Percentiles rank a stretch among this genome's conserved stretches.
phyloP scores from a whole-genome alignment of 2,329 filamentous ascomycete genomes.

The Talaromyces sp. region DNA sequence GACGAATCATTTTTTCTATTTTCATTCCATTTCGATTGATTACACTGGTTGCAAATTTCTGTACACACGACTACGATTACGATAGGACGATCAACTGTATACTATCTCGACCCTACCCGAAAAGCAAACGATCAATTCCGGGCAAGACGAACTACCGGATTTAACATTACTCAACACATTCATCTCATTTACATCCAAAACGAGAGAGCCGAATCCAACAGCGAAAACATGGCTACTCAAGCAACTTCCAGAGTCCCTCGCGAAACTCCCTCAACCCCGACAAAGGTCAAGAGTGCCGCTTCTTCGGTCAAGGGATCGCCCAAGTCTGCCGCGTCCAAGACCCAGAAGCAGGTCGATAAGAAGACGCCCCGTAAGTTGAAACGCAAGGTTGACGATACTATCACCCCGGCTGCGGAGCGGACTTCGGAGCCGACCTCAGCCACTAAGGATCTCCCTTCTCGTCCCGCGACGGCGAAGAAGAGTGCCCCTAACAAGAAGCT shows the following conservation, averaged over 20 bases:
- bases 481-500: background rate
- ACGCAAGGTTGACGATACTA: conserved; percentile 13
- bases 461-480: background rate
- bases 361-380: conserved; percentile 14
- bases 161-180: background rate
- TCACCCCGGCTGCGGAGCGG: conserved; percentile 8
- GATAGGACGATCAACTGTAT: background rate
- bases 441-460: background rate
- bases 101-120: background rate
- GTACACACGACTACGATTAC: background rate
- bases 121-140: background rate
- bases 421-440: background rate
- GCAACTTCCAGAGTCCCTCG: conserved; percentile 4
- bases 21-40: background rate
- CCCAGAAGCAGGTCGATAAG: background rate
- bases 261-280: conserved; percentile 26
- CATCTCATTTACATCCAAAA: background rate
- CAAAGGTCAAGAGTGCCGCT: conserved; percentile 26
- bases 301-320: conserved; percentile 21
- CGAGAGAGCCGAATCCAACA: background rate
- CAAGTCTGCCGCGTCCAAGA: conserved; percentile 1
- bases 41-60: conserved; percentile 11
- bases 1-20: conserved; percentile 11
- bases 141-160: background rate
- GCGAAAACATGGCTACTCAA: conserved; percentile 11